Conservation (phyloP, 176 grass and related monocot species). For the Phyllostachys edulis region DNA sequence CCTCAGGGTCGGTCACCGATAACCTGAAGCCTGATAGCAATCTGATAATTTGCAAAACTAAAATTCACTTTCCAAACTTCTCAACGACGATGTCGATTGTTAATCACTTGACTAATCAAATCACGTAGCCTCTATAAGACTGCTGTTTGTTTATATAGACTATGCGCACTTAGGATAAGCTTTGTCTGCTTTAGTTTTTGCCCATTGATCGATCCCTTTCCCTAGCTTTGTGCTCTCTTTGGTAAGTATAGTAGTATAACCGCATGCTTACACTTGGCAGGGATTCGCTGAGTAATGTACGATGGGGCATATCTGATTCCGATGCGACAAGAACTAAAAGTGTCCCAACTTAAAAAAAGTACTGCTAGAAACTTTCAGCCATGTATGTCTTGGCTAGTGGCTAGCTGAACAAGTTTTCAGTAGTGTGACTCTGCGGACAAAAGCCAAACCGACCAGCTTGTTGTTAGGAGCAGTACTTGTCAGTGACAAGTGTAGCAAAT, state of each 20-base stretch:
- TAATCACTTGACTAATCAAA: too few species aligned
- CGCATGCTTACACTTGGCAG: not conserved
- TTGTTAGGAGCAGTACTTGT: too few species aligned
- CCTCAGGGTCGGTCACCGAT: too few species aligned
- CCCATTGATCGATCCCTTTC: not conserved
- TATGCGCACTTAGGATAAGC: conserved; percentile 6
- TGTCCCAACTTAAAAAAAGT: not conserved
- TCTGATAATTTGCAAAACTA: too few species aligned
- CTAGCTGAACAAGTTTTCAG: not conserved
- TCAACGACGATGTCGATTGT: too few species aligned
- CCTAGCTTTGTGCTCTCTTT: not conserved
- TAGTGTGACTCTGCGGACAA: not conserved
- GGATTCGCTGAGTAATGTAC: conserved; percentile 3
- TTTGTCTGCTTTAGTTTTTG: not conserved
- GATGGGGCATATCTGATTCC: conserved; percentile 29
- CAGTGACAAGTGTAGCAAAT: not conserved
- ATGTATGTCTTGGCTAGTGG: too few species aligned
- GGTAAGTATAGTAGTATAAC: not conserved
- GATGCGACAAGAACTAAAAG: conserved; percentile 14
- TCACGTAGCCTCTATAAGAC: too few species aligned
- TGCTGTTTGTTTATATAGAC: too few species aligned
- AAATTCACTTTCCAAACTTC: too few species aligned
- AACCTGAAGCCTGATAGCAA: too few species aligned
- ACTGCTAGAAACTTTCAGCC: not conserved
- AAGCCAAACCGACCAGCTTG: not conserved